Base-by-base conservation (phyloP, 192 early-diverging fungal species). In the Spizellomyces sp. region DNA sequence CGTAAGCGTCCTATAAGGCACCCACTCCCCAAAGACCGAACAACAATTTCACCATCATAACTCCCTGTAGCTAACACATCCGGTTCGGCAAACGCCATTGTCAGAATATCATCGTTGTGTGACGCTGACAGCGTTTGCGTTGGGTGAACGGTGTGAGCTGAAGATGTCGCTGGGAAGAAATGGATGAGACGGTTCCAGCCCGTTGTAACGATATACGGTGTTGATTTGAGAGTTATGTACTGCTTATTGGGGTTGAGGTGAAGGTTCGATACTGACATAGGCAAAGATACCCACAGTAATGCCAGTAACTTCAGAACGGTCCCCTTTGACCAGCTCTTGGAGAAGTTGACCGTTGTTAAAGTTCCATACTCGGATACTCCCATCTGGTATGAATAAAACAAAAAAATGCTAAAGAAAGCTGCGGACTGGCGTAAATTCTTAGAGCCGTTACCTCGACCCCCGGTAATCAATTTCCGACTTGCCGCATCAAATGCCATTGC, bases 291-390 rank as follows among this genome's bases (percentile, higher is more conserved):
- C 15, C 41, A 47, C 4, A 66, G 17, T 41, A 61, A 45, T 75
- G 2, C 76, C 75, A 4, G 87, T 84, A 48, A 88, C 82, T 79
- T 88, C 87, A 36, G 70, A 57, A 15, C 48, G 55, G 71, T 88
- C 80, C 8, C 59, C 63, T 64, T 86, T 88, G 19, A 85, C 47
- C 8, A 87, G 66, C 22, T 77, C 77, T 45, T 82, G 81, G 42
- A 88, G 68, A 17, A 75, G 69, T 73, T 86, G 81, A 4, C 87
- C 87, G 57, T 88, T 88, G 68, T 88, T 86, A 66, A 82, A 87
- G 62, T 88, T 88, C 85, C 84, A 88, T 9, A 80, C 69, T 21
- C 70, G 73, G 8, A 88, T 85, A 9, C 71, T 84, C 5, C 87
- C 87, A 61, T 88, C 84, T 81, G 68, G 45, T 45, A n/a, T 17